Percentiles rank a stretch among this genome's conserved stretches.
Evolutionary conservation across 2,329 filamentous ascomycete genomes (phyloP).

Genomic region (Cryphonectria parasitica): DNA sequence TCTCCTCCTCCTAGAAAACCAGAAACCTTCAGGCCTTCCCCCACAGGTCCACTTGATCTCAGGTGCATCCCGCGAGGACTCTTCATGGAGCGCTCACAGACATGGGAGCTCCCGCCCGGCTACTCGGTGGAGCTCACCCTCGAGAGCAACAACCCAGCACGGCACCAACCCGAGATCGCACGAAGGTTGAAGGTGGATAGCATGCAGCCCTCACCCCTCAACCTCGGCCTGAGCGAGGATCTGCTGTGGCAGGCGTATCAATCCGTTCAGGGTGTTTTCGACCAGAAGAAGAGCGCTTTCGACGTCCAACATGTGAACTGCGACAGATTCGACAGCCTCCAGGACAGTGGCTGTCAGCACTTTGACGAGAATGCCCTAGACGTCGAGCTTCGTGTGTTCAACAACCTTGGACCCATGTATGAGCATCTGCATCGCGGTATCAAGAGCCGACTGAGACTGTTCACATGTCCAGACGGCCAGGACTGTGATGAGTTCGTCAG

Average conservation of each 20-base stretch:
- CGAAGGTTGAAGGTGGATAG: slow-evolving; percentile 50
- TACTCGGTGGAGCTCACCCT: slow-evolving; percentile 53
- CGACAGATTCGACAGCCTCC: slow-evolving; percentile 41
- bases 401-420: slow-evolving; percentile 55
- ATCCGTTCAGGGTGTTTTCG: slow-evolving; percentile 46
- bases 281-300: slow-evolving; percentile 46
- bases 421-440: slow-evolving; percentile 49
- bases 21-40: slow-evolving; percentile 46
- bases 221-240: slow-evolving; percentile 49
- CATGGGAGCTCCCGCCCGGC: slow-evolving; percentile 53
- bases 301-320: slow-evolving; percentile 45
- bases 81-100: slow-evolving; percentile 49
- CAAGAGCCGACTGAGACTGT: slow-evolving; percentile 49
- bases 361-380: slow-evolving; percentile 50
- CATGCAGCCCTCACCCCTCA: slow-evolving; percentile 52
- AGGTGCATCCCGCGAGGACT: slow-evolving; percentile 50
- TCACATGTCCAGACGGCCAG: slow-evolving; percentile 45
- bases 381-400: slow-evolving; percentile 50
- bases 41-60: slow-evolving; percentile 49
- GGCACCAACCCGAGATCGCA: slow-evolving; percentile 41
- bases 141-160: slow-evolving; percentile 45
- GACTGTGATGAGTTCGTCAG: slow-evolving; percentile 51
- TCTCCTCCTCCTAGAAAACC: slow-evolving; percentile 37
- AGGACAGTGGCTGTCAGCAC: slow-evolving; percentile 45
- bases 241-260: slow-evolving; percentile 51